Percentiles rank a stretch among this genome's conserved stretches.
These are phyloP conservation scores for Leccinum subrobustum DNA, from an alignment of 1,284 basidiomycete species.

Conservation along the genomic window DNA sequence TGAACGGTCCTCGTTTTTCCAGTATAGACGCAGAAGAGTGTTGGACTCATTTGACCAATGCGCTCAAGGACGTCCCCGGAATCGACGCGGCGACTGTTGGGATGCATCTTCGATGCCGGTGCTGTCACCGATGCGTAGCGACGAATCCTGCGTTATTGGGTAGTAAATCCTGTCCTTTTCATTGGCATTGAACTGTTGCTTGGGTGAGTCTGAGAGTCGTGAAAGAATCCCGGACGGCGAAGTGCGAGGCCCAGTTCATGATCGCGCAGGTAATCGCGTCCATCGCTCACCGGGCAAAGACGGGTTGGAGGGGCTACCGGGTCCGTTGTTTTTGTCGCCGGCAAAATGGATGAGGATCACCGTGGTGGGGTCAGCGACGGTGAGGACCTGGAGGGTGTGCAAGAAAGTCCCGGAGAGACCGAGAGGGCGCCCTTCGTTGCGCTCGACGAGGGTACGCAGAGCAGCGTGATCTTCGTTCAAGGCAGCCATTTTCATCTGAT, in stretches of 20 bases:
- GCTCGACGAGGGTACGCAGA: slow-evolving; percentile 27
- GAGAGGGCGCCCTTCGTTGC: slow-evolving; percentile 34
- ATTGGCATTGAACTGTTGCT: too few relatives aligned
- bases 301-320: slow-evolving; percentile 24
- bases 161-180: too few relatives aligned
- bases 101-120: too few relatives aligned
- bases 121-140: too few relatives aligned
- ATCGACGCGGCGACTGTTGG: too few relatives aligned
- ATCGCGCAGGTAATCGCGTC: slow-evolving; percentile 29
- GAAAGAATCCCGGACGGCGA: too few relatives aligned
- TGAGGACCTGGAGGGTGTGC: slow-evolving; percentile 23
- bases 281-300: slow-evolving; percentile 11
- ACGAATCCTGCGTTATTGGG: too few relatives aligned
- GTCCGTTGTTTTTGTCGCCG: slow-evolving; percentile 35
- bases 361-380: slow-evolving; percentile 29
- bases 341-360: slow-evolving; percentile 30
- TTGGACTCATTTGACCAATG: too few relatives aligned
- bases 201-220: too few relatives aligned
- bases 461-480: slow-evolving; percentile 25
- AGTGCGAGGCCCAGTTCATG: background rate
- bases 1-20: too few relatives aligned
- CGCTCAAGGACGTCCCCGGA: too few relatives aligned
- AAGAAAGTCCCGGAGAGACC: slow-evolving; percentile 29
- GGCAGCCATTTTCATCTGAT: slow-evolving; percentile 22
- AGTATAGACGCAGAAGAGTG: too few relatives aligned